A percentile compares a stretch with the other conserved stretches of the same genome.
phyloP scores from a whole-genome alignment of 352 stramenopile genomes.

The Globisporangium irregulare region DNA sequence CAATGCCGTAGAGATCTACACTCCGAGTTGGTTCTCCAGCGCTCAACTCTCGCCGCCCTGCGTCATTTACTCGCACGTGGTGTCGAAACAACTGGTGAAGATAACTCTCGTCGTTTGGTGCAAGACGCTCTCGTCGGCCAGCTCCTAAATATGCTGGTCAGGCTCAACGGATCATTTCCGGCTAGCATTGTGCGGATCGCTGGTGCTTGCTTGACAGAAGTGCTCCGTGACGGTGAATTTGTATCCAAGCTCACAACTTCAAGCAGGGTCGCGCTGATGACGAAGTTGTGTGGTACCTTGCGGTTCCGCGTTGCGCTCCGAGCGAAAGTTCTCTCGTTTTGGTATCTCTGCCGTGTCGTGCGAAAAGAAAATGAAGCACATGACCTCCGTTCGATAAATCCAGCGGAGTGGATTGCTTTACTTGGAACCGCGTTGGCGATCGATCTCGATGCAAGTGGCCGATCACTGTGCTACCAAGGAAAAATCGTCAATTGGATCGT shows the following conservation, averaged over 20 bases:
- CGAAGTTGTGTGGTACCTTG: neutral
- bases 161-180: neutral
- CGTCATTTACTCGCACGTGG: neutral
- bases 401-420: neutral
- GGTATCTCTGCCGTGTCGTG: constrained; percentile 4
- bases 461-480: constrained; percentile 2
- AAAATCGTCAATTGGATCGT: neutral
- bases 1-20: neutral
- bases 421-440: neutral
- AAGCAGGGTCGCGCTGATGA: neutral
- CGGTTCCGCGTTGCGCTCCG: neutral
- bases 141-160: neutral
- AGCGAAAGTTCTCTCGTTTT: neutral
- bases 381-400: neutral
- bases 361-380: neutral
- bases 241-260: neutral
- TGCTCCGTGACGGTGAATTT: neutral
- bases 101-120: neutral
- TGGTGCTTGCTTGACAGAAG: neutral
- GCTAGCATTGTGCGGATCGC: neutral
- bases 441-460: neutral
- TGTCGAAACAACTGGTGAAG: neutral
- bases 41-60: neutral
- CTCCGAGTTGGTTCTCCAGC: neutral
- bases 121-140: neutral